phyloP scores from a whole-genome alignment of 257 asterid genomes.

The Linderniella brevidens region DNA sequence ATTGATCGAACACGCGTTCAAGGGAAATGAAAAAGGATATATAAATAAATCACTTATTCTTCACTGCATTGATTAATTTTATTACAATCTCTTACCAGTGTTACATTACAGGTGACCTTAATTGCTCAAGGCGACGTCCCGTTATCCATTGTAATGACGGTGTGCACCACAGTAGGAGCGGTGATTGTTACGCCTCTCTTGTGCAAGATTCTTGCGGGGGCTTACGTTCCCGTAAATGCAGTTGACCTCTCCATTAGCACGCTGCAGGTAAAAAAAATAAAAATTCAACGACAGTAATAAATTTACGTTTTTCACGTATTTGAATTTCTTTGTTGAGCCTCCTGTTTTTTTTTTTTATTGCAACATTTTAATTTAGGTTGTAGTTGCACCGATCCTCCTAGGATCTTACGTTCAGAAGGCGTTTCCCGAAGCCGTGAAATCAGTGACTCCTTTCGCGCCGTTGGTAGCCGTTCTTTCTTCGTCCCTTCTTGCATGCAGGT shows the following conservation, averaged over 20 bases:
- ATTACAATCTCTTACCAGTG: conserved; percentile 21
- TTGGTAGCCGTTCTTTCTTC: conserved; percentile 58
- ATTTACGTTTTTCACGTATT: conserved; percentile 3
- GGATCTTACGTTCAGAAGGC: conserved; percentile 63
- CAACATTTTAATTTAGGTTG: conserved; percentile 36
- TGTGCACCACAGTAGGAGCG: conserved; percentile 77
- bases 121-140: conserved; percentile 89
- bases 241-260: conserved; percentile 72
- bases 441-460: conserved; percentile 55
- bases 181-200: conserved; percentile 72
- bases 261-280: conserved; percentile 36
- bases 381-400: conserved; percentile 78
- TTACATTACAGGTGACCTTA: conserved; percentile 79
- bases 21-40: background rate
- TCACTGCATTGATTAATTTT: conserved; percentile 11
- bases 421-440: conserved; percentile 46
- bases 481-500: conserved; percentile 84
- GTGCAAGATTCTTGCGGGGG: conserved; percentile 70
- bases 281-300: background rate
- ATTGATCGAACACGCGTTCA: background rate
- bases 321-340: conserved; percentile 2
- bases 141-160: conserved; percentile 76
- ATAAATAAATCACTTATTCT: background rate
- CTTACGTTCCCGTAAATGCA: conserved; percentile 68
- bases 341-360: background rate